Evolutionary conservation across 306 rosid genomes (phyloP).

Genomic region (Castanea mollissima): DNA sequence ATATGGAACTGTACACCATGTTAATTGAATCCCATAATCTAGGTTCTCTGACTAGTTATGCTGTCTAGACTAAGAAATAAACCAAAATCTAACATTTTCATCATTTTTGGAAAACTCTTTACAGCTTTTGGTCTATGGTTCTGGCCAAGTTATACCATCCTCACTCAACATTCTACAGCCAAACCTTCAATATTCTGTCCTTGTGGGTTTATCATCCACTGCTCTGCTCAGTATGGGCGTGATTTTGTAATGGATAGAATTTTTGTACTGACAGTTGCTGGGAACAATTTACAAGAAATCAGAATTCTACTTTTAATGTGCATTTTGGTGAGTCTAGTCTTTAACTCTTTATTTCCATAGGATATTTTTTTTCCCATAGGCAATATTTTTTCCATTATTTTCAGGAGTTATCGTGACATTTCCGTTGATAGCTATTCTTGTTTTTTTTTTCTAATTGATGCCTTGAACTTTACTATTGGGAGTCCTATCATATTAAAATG

Average conservation of each 20-base stretch:
- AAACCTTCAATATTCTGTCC: conserved; percentile 62
- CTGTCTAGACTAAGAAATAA: not conserved
- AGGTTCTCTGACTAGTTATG: not conserved
- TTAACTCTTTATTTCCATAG: not conserved
- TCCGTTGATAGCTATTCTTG: not conserved
- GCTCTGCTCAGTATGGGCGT: conserved; percentile 59
- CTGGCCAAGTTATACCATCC: conserved; percentile 81
- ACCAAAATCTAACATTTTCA: conserved; percentile 19
- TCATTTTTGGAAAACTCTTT: conserved; percentile 9
- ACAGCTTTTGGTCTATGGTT: conserved; percentile 92
- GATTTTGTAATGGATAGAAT: conserved; percentile 73
- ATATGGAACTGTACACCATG: not conserved
- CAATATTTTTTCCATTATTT: not conserved
- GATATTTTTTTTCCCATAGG: not conserved
- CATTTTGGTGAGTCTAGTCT: conserved; percentile 67
- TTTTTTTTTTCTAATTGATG: not conserved
- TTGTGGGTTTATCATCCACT: conserved; percentile 54
- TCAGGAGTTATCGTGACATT: not conserved
- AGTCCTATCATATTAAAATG: not conserved
- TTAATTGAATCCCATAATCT: not conserved
- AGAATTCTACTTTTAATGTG: conserved; percentile 60
- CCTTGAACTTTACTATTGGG: not conserved
- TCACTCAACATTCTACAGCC: conserved; percentile 62
- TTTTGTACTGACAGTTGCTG: conserved; percentile 86
- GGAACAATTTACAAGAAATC: conserved; percentile 61